Evolutionary conservation across 2,329 filamentous ascomycete species (phyloP).

Genomic region (Aspergillus hortae): DNA sequence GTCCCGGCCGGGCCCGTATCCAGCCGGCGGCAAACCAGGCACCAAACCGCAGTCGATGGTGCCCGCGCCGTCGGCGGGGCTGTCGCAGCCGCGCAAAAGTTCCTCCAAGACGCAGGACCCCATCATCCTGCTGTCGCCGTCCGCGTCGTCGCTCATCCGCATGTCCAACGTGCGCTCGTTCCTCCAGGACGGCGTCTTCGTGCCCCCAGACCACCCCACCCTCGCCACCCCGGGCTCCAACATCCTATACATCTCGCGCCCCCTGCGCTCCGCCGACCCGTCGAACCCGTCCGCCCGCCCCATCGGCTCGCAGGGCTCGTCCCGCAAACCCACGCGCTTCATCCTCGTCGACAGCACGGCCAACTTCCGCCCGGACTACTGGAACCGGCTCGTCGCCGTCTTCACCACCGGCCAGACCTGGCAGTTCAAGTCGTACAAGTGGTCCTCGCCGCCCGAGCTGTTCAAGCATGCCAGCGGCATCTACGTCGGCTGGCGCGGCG

Average conservation of each 20-base stretch:
- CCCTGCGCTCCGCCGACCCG: constrained; percentile 55
- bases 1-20: constrained; percentile 34
- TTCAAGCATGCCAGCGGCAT: constrained; percentile 86
- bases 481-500: constrained; percentile 87
- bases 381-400: constrained; percentile 89
- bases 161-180: constrained; percentile 96
- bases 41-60: constrained; percentile 29
- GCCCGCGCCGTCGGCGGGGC: constrained; percentile 35
- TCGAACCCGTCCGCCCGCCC: constrained; percentile 24
- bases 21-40: constrained; percentile 31
- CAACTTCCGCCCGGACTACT: constrained; percentile 97
- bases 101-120: constrained; percentile 61
- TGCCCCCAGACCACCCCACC: constrained; percentile 64
- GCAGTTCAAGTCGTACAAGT: constrained; percentile 99
- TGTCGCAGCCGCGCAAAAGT: constrained; percentile 39
- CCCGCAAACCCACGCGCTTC: constrained; percentile 73
- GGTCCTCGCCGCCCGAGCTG: constrained; percentile 80
- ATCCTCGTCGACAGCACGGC: constrained; percentile 91
- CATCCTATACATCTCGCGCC: constrained; percentile 80
- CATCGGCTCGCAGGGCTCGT: constrained; percentile 54
- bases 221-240: constrained; percentile 64
- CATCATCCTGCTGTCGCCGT: constrained; percentile 95
- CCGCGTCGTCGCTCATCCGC: constrained; percentile 87
- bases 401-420: constrained; percentile 97
- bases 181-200: constrained; percentile 78